Conservation (phyloP, 331 rosid species). For the Prunus yedoensis region DNA sequence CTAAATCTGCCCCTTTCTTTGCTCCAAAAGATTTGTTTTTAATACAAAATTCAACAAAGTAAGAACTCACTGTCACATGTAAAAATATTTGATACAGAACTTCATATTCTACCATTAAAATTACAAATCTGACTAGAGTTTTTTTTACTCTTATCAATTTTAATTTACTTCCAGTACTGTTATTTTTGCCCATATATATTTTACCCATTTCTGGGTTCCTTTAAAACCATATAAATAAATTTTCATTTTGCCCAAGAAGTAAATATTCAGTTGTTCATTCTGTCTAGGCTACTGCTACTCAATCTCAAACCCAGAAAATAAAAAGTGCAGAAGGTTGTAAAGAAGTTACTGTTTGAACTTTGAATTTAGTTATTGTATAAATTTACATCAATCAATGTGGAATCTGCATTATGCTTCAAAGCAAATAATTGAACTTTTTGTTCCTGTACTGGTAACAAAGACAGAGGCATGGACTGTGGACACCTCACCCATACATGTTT, state of each 20-base stretch:
- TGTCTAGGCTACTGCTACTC: neutral
- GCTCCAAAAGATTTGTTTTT: neutral
- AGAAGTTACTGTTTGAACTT: neutral
- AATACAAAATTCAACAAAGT: neutral
- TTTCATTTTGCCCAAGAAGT: neutral
- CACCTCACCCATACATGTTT: too few species aligned
- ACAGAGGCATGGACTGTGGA: too few species aligned
- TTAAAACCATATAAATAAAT: too few species aligned
- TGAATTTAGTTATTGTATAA: neutral
- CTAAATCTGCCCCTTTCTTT: neutral
- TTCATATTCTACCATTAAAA: too few species aligned
- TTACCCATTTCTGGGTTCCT: neutral
- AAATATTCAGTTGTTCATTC: neutral
- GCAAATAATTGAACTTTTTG: neutral
- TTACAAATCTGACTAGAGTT: too few species aligned
- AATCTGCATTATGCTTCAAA: conserved; percentile 4
- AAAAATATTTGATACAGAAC: too few species aligned
- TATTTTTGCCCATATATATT: neutral
- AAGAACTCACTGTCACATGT: too few species aligned
- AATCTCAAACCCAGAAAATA: neutral
- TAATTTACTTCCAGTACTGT: neutral
- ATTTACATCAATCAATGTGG: neutral
- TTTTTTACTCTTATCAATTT: too few species aligned
- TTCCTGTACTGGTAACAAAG: too few species aligned
- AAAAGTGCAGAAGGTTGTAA: neutral